phyloP scores from a whole-genome alignment of 352 stramenopile genomes.

The Detonula confervacea region DNA sequence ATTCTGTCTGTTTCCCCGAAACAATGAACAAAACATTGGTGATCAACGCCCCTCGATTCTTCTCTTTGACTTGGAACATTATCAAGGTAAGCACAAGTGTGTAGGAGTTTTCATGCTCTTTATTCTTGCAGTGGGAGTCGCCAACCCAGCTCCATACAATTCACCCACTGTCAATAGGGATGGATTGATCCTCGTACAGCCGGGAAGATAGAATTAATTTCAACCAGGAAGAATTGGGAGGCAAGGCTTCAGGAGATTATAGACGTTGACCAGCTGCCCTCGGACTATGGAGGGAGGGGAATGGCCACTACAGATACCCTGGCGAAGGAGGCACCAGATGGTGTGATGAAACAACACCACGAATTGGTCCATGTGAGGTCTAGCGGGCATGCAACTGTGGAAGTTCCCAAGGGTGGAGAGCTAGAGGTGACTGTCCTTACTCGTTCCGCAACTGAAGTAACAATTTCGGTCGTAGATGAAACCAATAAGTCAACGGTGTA shows the following conservation, averaged over 20 bases:
- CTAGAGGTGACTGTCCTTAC: constrained; percentile 71
- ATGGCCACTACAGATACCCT: constrained; percentile 49
- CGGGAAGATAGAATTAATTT: constrained; percentile 84
- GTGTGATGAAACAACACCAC: constrained; percentile 52
- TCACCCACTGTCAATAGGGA: too few relatives aligned
- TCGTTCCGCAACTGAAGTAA: constrained; percentile 64
- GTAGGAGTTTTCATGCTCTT: too few relatives aligned
- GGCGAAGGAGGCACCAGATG: constrained; percentile 58
- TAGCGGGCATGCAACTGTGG: constrained; percentile 47
- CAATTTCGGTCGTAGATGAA: constrained; percentile 62
- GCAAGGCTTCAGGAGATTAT: constrained; percentile 71
- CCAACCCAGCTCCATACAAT: too few relatives aligned
- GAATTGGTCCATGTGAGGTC: constrained; percentile 43
- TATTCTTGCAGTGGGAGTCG: too few relatives aligned
- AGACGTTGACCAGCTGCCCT: constrained; percentile 70
- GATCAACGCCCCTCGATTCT: constrained; percentile 86
- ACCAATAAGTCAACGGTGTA: constrained; percentile 51
- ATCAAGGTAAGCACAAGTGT: too few relatives aligned
- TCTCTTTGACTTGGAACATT: constrained; percentile 84
- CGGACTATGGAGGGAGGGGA: constrained; percentile 78
- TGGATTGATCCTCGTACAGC: constrained; percentile 85
- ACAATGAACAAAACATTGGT: constrained; percentile 86
- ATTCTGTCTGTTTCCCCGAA: constrained; percentile 86
- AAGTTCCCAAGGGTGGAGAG: constrained; percentile 56
- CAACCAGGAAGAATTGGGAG: constrained; percentile 60